phyloP scores from a whole-genome alignment of 208 protist species.

The Trypanosoma mega region DNA sequence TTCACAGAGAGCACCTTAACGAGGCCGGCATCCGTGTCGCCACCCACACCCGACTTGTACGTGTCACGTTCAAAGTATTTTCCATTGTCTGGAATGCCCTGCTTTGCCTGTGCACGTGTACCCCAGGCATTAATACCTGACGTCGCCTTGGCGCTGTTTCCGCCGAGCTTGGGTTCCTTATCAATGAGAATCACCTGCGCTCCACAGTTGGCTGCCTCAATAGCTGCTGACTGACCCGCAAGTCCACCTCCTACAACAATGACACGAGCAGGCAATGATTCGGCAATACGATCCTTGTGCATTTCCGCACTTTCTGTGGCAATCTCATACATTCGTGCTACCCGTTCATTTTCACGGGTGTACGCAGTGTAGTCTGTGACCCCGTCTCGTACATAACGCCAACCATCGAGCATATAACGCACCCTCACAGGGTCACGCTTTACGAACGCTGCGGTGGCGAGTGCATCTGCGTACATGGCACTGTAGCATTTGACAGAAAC shows the following conservation, averaged over 20 bases:
- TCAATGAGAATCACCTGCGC: constrained; percentile 91
- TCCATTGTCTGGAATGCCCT: constrained; percentile 57
- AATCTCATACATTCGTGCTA: constrained; percentile 71
- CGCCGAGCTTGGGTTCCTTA: constrained; percentile 87
- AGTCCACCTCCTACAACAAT: constrained; percentile 86
- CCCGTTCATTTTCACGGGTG: constrained; percentile 48
- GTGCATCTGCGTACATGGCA: constrained; percentile 84
- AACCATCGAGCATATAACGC: constrained; percentile 60
- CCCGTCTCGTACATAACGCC: constrained; percentile 39
- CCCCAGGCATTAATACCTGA: constrained; percentile 95
- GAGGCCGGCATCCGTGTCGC: constrained; percentile 66
- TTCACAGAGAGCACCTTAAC: constrained; percentile 83
- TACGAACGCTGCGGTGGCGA: constrained; percentile 65
- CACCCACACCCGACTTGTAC: constrained; percentile 59
- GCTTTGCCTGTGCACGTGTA: constrained; percentile 81
- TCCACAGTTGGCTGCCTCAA: constrained; percentile 77
- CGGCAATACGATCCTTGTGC: constrained; percentile 52
- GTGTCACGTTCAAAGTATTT: constrained; percentile 87
- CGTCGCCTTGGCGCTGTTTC: constrained; percentile 96
- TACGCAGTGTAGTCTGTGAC: constrained; percentile 58
- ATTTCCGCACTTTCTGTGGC: constrained; percentile 55
- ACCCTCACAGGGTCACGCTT: constrained; percentile 60
- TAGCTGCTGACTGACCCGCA: constrained; percentile 81
- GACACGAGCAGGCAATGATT: constrained; percentile 57
- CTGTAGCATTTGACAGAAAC: constrained; percentile 73